phyloP scores from a whole-genome alignment of 116 monocot species.

The Phalaenopsis hybrid region DNA sequence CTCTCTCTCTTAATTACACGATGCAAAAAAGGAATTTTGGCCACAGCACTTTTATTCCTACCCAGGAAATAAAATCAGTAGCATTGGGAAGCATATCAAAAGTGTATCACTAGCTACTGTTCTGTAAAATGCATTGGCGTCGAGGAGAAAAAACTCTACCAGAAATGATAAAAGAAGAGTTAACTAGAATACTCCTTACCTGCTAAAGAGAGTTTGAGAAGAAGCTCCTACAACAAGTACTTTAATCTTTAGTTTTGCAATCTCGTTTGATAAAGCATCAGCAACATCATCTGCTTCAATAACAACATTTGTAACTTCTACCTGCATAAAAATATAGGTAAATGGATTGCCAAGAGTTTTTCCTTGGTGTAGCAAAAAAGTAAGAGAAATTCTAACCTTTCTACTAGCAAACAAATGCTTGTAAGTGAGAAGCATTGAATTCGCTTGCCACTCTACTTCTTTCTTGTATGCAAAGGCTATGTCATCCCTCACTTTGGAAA shows the following conservation, averaged over 20 bases:
- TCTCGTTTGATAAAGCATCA: conserved; percentile 47
- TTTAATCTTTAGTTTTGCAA: conserved; percentile 37
- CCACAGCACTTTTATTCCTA: too few species aligned
- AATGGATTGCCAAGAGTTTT: neutral
- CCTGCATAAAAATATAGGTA: conserved; percentile 24
- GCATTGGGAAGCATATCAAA: too few species aligned
- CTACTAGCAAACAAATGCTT: conserved; percentile 48
- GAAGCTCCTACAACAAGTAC: conserved; percentile 72
- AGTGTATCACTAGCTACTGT: neutral
- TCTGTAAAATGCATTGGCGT: neutral
- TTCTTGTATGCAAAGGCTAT: conserved; percentile 51
- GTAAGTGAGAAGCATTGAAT: conserved; percentile 48
- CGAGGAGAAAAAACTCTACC: neutral
- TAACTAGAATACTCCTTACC: conserved; percentile 15
- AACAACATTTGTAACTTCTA: conserved; percentile 53
- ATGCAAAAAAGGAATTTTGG: too few species aligned
- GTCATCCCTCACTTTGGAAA: conserved; percentile 63
- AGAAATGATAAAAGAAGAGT: neutral
- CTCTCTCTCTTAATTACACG: too few species aligned
- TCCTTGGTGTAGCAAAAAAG: too few species aligned
- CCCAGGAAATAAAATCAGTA: too few species aligned
- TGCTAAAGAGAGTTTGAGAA: conserved; percentile 32
- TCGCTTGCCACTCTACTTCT: conserved; percentile 52
- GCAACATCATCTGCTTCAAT: conserved; percentile 69
- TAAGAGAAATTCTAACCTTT: conserved; percentile 30